These are phyloP conservation scores for Fusarium ambrosium DNA, from an alignment of 2,329 filamentous ascomycete genomes.

Conservation along the genomic window DNA sequence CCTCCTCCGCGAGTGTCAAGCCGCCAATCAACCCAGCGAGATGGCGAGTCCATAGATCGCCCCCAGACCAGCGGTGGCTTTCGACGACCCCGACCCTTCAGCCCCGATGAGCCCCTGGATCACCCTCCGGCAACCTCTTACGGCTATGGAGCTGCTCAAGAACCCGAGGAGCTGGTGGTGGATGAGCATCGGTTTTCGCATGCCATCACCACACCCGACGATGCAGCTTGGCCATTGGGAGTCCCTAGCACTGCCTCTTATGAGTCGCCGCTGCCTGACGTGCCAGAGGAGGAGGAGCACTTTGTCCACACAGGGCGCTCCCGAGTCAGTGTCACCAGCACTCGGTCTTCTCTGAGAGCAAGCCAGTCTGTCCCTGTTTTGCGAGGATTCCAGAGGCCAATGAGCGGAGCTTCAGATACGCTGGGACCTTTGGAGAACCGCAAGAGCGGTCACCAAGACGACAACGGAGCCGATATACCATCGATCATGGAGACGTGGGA, in stretches of 20 bases:
- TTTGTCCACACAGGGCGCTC: slow-evolving; percentile 54
- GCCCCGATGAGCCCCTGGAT: slow-evolving; percentile 43
- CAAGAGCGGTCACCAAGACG: slow-evolving; percentile 26
- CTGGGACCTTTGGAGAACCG: slow-evolving; percentile 61
- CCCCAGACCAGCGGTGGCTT: slow-evolving; percentile 61
- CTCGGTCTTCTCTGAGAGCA: slow-evolving; percentile 64
- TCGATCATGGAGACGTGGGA: slow-evolving; percentile 70
- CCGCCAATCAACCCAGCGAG: slow-evolving; percentile 63
- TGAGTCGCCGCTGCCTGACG: slow-evolving; percentile 66
- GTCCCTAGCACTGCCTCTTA: slow-evolving; percentile 47
- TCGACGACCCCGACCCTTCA: slow-evolving; percentile 60
- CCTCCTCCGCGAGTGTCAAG: slow-evolving; percentile 69
- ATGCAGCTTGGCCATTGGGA: slow-evolving; percentile 58
- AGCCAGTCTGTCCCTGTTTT: slow-evolving; percentile 70
- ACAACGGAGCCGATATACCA: slow-evolving; percentile 45
- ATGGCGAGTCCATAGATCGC: slow-evolving; percentile 59
- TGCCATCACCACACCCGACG: slow-evolving; percentile 58
- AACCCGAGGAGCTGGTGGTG: slow-evolving; percentile 19
- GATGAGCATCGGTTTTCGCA: slow-evolving; percentile 50
- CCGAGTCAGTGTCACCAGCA: slow-evolving; percentile 62
- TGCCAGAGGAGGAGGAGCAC: slow-evolving; percentile 74
- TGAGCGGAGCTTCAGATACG: slow-evolving; percentile 67
- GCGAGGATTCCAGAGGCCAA: slow-evolving; percentile 60
- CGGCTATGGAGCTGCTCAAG: slow-evolving; percentile 19
- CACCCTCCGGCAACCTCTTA: slow-evolving; percentile 31